A percentile compares a stretch with the other conserved stretches of the same genome.
Evolutionary conservation across 2,329 filamentous ascomycete genomes (phyloP).

Genomic region (Fusarium multiceps): DNA sequence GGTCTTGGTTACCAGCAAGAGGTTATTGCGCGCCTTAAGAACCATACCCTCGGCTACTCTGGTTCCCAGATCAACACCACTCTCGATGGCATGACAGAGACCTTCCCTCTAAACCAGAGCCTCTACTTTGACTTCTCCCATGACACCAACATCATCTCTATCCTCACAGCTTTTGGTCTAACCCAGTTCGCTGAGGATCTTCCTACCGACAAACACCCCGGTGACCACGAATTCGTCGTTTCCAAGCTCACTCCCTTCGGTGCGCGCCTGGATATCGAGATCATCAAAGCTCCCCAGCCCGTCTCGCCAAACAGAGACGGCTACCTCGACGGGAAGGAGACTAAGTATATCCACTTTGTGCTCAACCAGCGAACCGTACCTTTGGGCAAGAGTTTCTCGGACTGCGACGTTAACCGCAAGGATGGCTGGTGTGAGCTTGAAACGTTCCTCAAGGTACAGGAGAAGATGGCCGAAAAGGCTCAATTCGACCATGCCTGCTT

Average conservation of each 20-base stretch:
- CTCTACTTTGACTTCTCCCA: constrained; percentile 84
- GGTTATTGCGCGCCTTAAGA: constrained; percentile 74
- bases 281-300: constrained; percentile 75
- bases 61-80: constrained; percentile 75
- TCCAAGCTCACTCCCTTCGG: constrained; percentile 78
- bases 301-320: constrained; percentile 65
- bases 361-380: constrained; percentile 80
- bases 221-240: constrained; percentile 71
- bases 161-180: constrained; percentile 78
- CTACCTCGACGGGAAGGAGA: constrained; percentile 65
- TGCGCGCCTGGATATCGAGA: constrained; percentile 77
- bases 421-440: constrained; percentile 83
- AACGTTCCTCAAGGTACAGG: constrained; percentile 73
- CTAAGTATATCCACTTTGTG: constrained; percentile 78
- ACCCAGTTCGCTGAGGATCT: constrained; percentile 73
- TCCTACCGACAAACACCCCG: constrained; percentile 65
- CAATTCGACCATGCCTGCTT: constrained; percentile 75
- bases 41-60: constrained; percentile 71
- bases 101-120: constrained; percentile 78
- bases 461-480: constrained; percentile 67
- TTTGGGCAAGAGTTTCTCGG: constrained; percentile 71
- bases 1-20: constrained; percentile 81
- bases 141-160: constrained; percentile 77
- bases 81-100: constrained; percentile 72
- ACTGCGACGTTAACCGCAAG: constrained; percentile 69